Percentiles rank a stretch among this genome's conserved stretches.
Evolutionary conservation across 2,329 filamentous ascomycete species (phyloP).

Genomic region (Dactylellina parvicollis): DNA sequence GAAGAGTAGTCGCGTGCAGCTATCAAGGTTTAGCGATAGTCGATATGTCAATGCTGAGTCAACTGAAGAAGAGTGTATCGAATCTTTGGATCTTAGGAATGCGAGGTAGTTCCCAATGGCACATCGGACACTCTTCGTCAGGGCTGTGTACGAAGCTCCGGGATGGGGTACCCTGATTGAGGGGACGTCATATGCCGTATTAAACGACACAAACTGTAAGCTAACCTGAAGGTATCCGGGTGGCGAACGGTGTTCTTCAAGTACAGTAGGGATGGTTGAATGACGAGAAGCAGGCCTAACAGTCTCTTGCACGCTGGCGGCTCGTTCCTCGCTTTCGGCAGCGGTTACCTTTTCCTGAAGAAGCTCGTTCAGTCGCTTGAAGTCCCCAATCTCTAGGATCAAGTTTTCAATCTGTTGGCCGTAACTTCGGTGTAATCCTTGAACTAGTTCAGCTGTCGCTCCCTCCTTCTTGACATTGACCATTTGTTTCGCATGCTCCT

Average conservation of each 20-base stretch:
- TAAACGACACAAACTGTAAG: conserved; percentile 45
- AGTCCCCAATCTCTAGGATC: conserved; percentile 45
- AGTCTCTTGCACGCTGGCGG: conserved; percentile 43
- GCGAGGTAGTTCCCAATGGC: conserved; percentile 51
- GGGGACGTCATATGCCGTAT: conserved; percentile 43
- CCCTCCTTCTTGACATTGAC: conserved; percentile 49
- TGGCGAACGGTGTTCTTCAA: conserved; percentile 47
- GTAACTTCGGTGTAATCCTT: conserved; percentile 49
- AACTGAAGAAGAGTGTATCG: conserved; percentile 45
- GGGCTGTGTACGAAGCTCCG: conserved; percentile 43
- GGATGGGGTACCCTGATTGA: conserved; percentile 47
- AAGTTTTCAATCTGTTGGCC: conserved; percentile 50
- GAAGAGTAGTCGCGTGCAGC: conserved; percentile 42
- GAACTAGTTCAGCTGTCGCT: conserved; percentile 44
- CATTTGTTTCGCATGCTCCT: conserved; percentile 50
- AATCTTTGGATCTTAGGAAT: conserved; percentile 50
- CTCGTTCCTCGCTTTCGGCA: conserved; percentile 36
- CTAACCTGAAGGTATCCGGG: conserved; percentile 49
- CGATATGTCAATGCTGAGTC: conserved; percentile 46
- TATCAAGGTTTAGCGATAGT: conserved; percentile 47
- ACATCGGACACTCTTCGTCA: conserved; percentile 47
- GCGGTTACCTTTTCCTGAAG: conserved; percentile 34
- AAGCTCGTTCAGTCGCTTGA: conserved; percentile 43
- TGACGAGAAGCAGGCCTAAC: conserved; percentile 49
- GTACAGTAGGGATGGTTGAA: conserved; percentile 46